Evolutionary conservation across 495 filamentous ascomycete species (phyloP).

Genomic region (Trichoderma gamsii): DNA sequence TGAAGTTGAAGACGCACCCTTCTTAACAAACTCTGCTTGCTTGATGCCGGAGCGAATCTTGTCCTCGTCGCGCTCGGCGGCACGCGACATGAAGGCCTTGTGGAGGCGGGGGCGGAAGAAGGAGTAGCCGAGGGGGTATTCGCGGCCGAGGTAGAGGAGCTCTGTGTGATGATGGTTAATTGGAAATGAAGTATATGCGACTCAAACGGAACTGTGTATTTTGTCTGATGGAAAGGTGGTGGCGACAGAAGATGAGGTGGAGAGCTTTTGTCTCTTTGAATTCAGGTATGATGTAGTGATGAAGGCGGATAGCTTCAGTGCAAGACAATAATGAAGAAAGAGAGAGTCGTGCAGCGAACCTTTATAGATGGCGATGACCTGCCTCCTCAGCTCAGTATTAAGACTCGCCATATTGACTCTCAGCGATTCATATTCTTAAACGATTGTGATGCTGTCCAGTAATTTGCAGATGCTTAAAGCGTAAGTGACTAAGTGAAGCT

Average conservation of each 20-base stretch:
- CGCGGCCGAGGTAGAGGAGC: constrained; percentile 73
- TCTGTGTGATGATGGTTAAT: constrained; percentile 41
- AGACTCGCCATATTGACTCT: constrained; percentile 16
- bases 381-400: constrained; percentile 57
- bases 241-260: too few species aligned
- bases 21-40: constrained; percentile 81
- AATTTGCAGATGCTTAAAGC: too few species aligned
- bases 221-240: background rate
- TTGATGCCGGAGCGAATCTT: constrained; percentile 70
- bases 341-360: constrained; percentile 41
- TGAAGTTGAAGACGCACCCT: constrained; percentile 47
- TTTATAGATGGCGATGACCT: constrained; percentile 91
- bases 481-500: too few species aligned
- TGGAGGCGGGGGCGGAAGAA: constrained; percentile 81
- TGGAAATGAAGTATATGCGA: too few species aligned
- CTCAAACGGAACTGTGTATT: too few species aligned
- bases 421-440: background rate
- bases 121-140: constrained; percentile 80
- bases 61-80: constrained; percentile 60
- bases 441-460: too few species aligned
- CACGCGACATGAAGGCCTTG: constrained; percentile 73
- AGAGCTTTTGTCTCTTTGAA: too few species aligned
- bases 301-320: background rate
- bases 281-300: background rate
- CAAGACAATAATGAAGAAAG: background rate